Evolutionary conservation across 108 stramenopile species (phyloP).

Genomic region (Aurantiochytrium sp.): DNA sequence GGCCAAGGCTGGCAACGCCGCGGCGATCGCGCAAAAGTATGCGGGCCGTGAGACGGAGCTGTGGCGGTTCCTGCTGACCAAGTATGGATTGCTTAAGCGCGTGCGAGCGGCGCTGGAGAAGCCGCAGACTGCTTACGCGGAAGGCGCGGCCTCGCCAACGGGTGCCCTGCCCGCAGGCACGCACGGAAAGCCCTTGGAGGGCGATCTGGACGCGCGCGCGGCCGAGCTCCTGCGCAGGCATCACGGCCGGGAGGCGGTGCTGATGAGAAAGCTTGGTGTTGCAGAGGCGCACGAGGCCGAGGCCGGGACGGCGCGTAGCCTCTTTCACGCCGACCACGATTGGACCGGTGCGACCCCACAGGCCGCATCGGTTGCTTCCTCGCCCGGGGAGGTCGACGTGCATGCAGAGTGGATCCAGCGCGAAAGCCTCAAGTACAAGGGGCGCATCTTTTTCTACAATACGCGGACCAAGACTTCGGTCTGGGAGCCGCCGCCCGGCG

Average conservation of each 20-base stretch:
- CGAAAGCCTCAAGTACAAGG: not conserved
- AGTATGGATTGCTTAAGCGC: not conserved
- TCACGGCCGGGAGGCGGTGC: not conserved
- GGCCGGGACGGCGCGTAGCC: not conserved
- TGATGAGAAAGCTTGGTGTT: not conserved
- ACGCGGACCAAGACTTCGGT: not conserved
- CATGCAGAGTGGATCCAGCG: not conserved
- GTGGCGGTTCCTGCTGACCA: not conserved
- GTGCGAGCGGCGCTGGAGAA: not conserved
- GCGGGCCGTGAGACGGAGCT: not conserved
- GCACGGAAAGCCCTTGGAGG: not conserved
- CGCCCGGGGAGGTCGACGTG: not conserved
- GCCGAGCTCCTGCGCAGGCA: not conserved
- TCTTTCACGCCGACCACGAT: not conserved
- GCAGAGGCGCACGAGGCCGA: not conserved
- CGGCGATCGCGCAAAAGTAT: not conserved
- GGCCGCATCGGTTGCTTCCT: not conserved
- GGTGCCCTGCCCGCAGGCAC: not conserved
- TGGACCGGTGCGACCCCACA: not conserved
- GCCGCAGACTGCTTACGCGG: not conserved
- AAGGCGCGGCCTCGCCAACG: not conserved
- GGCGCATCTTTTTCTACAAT: not conserved
- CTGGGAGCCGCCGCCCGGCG: not conserved
- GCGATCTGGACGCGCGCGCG: not conserved
- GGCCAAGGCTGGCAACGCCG: not conserved